Conservation (phyloP, 495 filamentous ascomycete species). For the Lepidopterella palustris region DNA sequence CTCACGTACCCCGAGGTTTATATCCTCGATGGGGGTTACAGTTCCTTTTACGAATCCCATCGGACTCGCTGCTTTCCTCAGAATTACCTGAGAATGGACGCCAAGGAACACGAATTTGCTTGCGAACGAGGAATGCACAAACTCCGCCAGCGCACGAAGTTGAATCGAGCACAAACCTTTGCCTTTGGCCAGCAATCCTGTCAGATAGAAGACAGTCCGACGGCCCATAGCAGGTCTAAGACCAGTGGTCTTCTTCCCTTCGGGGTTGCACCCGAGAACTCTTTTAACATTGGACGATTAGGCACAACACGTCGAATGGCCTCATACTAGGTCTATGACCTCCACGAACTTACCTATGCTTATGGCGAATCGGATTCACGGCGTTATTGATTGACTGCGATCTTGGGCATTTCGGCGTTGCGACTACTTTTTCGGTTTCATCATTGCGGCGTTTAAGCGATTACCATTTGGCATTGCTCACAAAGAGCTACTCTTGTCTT, state of each 20-base stretch:
- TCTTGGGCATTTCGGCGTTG: constrained; percentile 17
- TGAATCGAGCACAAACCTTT: constrained; percentile 87
- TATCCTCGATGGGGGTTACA: constrained; percentile 95
- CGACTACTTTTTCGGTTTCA: constrained; percentile 6
- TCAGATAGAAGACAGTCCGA: constrained; percentile 74
- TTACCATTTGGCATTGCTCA: constrained; percentile 12
- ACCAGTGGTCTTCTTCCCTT: constrained; percentile 16
- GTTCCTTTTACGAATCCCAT: constrained; percentile 76
- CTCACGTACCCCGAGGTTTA: constrained; percentile 94
- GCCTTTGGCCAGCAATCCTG: constrained; percentile 70
- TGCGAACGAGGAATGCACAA: constrained; percentile 92
- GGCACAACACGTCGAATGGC: constrained; percentile 30
- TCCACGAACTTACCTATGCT: constrained; percentile 9
- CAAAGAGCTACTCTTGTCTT: background rate
- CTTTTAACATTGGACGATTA: constrained; percentile 19
- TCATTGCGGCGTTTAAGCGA: constrained; percentile 27
- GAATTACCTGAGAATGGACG: constrained; percentile 92
- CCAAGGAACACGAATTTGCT: constrained; percentile 77
- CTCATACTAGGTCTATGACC: constrained; percentile 22
- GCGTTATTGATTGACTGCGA: constrained; percentile 24
- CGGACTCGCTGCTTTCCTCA: constrained; percentile 79
- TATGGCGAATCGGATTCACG: constrained; percentile 23
- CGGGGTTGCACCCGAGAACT: constrained; percentile 12
- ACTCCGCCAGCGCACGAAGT: constrained; percentile 71
- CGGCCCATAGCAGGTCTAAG: constrained; percentile 32